A percentile compares a stretch with the other conserved stretches of the same genome.
Evolutionary conservation across 2,329 filamentous ascomycete species (phyloP).

Genomic region (Ophiobolus disseminans): DNA sequence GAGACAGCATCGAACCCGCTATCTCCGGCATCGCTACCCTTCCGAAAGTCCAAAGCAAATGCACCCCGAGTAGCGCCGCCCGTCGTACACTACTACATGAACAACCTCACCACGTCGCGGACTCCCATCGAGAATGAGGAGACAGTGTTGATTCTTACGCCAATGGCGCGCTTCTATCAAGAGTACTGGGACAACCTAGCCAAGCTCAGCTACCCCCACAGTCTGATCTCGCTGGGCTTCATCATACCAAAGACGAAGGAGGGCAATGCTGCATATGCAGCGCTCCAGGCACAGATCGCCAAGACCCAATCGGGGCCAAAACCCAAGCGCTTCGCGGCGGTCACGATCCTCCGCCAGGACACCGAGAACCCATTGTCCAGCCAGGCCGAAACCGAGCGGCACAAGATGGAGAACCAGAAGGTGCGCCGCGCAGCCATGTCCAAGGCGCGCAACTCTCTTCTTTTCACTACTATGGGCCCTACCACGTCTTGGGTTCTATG

Average conservation of each 20-base stretch:
- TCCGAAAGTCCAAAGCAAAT: constrained; percentile 69
- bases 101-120: constrained; percentile 85
- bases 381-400: constrained; percentile 86
- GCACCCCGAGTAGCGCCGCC: constrained; percentile 72
- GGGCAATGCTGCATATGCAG: constrained; percentile 83
- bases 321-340: constrained; percentile 84
- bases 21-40: constrained; percentile 76
- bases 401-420: constrained; percentile 92
- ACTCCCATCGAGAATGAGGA: constrained; percentile 81
- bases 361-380: constrained; percentile 82
- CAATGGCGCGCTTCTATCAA: constrained; percentile 90
- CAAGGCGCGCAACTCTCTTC: constrained; percentile 87
- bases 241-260: constrained; percentile 94
- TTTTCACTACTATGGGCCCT: constrained; percentile 93
- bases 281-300: constrained; percentile 82
- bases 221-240: constrained; percentile 93
- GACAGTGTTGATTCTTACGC: constrained; percentile 88
- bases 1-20: constrained; percentile 71
- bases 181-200: constrained; percentile 95
- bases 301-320: constrained; percentile 85
- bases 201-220: constrained; percentile 85
- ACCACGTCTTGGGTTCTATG: constrained; percentile 95
- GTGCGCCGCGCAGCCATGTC: constrained; percentile 86
- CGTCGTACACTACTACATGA: constrained; percentile 91
- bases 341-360: constrained; percentile 95